Conservation (phyloP, 2,329 filamentous ascomycete species). For the Fusarium graminum region DNA sequence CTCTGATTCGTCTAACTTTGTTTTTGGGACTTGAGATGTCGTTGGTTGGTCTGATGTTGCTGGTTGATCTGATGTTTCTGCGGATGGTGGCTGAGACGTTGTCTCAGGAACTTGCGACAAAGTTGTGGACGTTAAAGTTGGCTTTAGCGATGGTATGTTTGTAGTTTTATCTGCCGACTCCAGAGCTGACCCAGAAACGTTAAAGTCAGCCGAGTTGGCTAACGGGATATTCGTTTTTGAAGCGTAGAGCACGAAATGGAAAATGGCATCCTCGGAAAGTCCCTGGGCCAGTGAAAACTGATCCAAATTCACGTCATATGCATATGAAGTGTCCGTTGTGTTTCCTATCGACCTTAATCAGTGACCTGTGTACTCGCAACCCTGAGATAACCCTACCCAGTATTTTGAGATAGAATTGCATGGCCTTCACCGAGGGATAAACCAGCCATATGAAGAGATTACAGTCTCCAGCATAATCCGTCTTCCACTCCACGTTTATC, state of each 20-base stretch:
- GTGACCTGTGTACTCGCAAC: fast-evolving
- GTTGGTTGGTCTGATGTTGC: not conserved
- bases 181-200: not conserved
- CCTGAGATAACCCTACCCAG: not conserved
- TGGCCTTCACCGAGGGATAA: not conserved
- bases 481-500: conserved; percentile 5
- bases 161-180: fast-evolving
- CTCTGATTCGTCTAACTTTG: fast-evolving
- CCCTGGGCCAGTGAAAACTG: not conserved
- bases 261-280: not conserved
- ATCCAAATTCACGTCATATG: not conserved
- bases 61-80: fast-evolving
- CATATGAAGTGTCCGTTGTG: not conserved
- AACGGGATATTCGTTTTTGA: not conserved
- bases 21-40: not conserved
- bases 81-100: not conserved
- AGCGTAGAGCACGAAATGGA: conserved; percentile 11
- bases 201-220: conserved; percentile 6
- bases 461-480: not conserved
- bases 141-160: not conserved
- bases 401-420: not conserved
- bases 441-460: conserved; percentile 16
- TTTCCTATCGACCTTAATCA: not conserved
- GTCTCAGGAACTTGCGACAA: not conserved
- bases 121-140: not conserved